Percentiles rank a stretch among this genome's conserved stretches.
These are phyloP conservation scores for Globisporangium cylindrosporum DNA, from an alignment of 352 stramenopile genomes.

Conservation along the genomic window DNA sequence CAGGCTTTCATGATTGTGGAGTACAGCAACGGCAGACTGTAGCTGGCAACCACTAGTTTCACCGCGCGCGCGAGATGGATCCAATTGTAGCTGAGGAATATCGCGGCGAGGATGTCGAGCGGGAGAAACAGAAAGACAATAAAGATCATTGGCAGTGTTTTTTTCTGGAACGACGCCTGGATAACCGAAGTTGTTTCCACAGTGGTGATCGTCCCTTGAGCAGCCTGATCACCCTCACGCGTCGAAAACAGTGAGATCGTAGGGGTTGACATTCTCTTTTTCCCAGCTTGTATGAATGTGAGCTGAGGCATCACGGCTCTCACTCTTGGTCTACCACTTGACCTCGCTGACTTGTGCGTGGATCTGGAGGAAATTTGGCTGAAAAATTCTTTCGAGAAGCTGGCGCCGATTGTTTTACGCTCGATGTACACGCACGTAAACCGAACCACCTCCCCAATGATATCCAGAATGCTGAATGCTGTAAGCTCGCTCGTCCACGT, in stretches of 20 bases:
- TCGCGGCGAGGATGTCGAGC: slow-evolving; percentile 13
- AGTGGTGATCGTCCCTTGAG: neutral
- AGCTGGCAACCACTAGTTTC: slow-evolving; percentile 10
- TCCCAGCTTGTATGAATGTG: neutral
- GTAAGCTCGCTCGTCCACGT: slow-evolving; percentile 27
- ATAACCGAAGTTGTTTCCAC: slow-evolving; percentile 11
- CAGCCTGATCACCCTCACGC: slow-evolving; percentile 2
- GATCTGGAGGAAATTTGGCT: slow-evolving; percentile 2
- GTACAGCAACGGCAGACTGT: slow-evolving; percentile 11
- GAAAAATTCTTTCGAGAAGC: neutral
- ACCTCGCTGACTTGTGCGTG: neutral
- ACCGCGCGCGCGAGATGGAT: slow-evolving; percentile 20
- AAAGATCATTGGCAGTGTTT: slow-evolving; percentile 1
- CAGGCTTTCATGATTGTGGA: slow-evolving; percentile 9
- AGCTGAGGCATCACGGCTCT: slow-evolving; percentile 10
- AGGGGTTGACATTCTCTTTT: neutral
- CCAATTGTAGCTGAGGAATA: slow-evolving; percentile 14
- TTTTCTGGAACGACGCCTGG: neutral
- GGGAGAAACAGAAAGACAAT: slow-evolving; percentile 12
- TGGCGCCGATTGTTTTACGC: slow-evolving; percentile 8
- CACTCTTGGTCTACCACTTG: neutral
- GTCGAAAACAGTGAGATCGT: slow-evolving; percentile 13
- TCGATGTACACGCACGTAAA: slow-evolving; percentile 14
- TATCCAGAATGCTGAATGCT: slow-evolving; percentile 28
- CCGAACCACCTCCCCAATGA: slow-evolving; percentile 26